Conservation (phyloP, 768 basidiomycete species). For the Mycena venus region DNA sequence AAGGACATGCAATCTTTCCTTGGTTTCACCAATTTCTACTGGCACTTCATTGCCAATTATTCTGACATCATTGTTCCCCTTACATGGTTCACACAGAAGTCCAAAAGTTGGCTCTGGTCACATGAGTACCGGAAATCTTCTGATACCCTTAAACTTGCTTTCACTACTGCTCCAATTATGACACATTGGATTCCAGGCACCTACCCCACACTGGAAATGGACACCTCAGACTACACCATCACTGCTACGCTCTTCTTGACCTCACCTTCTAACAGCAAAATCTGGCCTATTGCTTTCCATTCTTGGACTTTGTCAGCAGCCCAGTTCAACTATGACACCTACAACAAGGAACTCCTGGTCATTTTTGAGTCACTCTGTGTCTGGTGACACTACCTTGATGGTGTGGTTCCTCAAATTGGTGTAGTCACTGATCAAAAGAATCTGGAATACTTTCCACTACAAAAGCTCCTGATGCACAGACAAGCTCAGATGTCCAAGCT, state of each 20-base stretch:
- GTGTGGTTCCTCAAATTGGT: too few relatives aligned
- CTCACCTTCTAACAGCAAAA: too few relatives aligned
- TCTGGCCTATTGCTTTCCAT: too few relatives aligned
- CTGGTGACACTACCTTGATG: too few relatives aligned
- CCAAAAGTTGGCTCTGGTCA: neutral
- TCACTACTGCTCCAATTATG: neutral
- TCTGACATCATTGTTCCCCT: neutral
- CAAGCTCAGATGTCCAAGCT: too few relatives aligned
- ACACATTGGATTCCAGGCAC: neutral
- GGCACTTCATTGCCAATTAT: neutral
- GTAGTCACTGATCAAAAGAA: too few relatives aligned
- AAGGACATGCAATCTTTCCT: neutral
- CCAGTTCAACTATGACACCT: too few relatives aligned
- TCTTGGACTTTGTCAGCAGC: too few relatives aligned
- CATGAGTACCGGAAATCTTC: neutral
- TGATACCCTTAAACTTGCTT: neutral
- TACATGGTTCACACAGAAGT: neutral
- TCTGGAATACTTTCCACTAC: too few relatives aligned
- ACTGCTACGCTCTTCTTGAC: neutral
- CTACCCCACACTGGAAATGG: neutral
- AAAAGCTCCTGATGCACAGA: too few relatives aligned
- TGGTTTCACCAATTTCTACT: neutral
- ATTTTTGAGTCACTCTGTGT: too few relatives aligned
- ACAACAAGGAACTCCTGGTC: too few relatives aligned
- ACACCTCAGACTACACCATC: neutral